Base-by-base conservation (phyloP, 495 filamentous ascomycete species). In the Xylaria intraflava region DNA sequence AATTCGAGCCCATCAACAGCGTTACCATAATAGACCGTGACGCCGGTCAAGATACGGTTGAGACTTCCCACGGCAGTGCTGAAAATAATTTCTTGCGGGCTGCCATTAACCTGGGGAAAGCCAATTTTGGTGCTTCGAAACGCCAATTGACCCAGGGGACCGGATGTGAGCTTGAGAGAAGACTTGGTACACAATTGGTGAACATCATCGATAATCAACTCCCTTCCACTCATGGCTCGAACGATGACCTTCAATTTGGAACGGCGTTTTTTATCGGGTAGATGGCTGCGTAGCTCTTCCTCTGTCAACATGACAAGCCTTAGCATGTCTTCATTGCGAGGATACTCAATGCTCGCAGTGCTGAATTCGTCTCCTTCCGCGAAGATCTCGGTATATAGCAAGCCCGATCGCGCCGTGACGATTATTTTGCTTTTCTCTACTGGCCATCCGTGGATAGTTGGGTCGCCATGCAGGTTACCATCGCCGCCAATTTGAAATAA, bases 1-100 rank as follows among this genome's bases (percentile, higher is more conserved):
- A 98, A 96, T 63, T 96, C 93, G 10, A 98, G 58, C 0, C 93
- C 93, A 65, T 95, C 88, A 44, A 97, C 56, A 6, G 87, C 85
- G 52, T 72, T 70, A 0, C 87, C 90, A 60, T 91, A 85, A 58
- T 90, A 95, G 6, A 96, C 72, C 36, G 82, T 80, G 44, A 96
- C 79, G 7, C 79, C 80, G 0, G 79, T 84, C 55, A 96, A 72
- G 29, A 96, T 77, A 56, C 90, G 86, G 11, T 81, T 86, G 39
- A 84, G 82, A 17, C 79, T 73, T 33, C 84, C 71, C 11, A 83
- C 77, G 58, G 83, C 86, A 24, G 87, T 80, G 27, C 38, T 55
- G 27, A 96, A 79, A 17, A 96, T 69, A 45, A 95, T 52, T 61
- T 96, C 83, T 36, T 88, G 76, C 0, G 85, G 78, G 51, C 83